Conservation (phyloP, 2,329 filamentous ascomycete species). For the Paracoccidioides lutzii region DNA sequence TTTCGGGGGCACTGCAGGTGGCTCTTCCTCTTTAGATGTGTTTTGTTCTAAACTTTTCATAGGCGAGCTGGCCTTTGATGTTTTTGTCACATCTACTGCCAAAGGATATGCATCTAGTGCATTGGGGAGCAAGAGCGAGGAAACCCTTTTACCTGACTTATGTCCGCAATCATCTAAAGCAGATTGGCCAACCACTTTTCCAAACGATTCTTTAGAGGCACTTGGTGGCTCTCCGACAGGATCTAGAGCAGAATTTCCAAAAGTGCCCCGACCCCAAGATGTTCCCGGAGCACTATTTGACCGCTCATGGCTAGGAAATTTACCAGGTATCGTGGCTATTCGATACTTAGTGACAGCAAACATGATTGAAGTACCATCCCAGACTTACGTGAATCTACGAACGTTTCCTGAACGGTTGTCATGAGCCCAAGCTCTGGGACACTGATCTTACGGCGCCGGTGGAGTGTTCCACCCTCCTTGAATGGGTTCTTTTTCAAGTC, state of each 20-base stretch:
- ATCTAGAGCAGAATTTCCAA: constrained; percentile 5
- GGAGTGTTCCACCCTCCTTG: constrained; percentile 7
- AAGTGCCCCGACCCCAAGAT: constrained; percentile 6
- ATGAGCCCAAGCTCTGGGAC: constrained; percentile 14
- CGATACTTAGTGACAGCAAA: neutral
- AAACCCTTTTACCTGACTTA: constrained; percentile 7
- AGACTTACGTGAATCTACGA: constrained; percentile 19
- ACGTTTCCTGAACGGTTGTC: constrained; percentile 11
- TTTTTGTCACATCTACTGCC: neutral
- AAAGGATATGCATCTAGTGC: neutral
- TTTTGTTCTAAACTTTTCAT: neutral
- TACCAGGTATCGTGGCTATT: constrained; percentile 20
- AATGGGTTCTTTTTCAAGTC: constrained; percentile 7
- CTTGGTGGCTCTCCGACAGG: constrained; percentile 9
- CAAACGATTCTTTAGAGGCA: constrained; percentile 3
- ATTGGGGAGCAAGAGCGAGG: constrained; percentile 4
- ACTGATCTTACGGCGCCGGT: constrained; percentile 12
- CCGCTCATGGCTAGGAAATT: constrained; percentile 16
- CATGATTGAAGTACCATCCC: neutral
- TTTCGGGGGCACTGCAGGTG: constrained; percentile 18
- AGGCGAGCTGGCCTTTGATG: neutral
- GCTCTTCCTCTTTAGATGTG: constrained; percentile 6
- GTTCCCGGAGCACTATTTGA: constrained; percentile 16
- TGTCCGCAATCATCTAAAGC: constrained; percentile 1
- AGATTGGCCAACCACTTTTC: constrained; percentile 2